phyloP scores from a whole-genome alignment of 31 red algal species.

The Asparagopsis taxiformis region DNA sequence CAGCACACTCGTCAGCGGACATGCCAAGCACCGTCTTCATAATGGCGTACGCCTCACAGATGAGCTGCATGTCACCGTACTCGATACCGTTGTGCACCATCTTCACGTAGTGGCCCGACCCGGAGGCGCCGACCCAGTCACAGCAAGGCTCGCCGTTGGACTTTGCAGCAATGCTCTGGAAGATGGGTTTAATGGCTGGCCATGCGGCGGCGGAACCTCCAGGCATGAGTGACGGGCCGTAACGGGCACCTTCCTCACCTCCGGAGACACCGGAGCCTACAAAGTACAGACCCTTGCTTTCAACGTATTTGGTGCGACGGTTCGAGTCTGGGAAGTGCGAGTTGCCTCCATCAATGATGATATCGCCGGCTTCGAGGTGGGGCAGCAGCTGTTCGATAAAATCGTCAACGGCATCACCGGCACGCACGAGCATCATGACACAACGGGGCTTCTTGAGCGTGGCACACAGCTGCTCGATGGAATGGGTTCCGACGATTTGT shows the following conservation, averaged over 20 bases:
- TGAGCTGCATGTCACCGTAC: conserved; percentile 91
- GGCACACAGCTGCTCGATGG: conserved; percentile 60
- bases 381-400: conserved; percentile 54
- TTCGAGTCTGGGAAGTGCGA: conserved; percentile 65
- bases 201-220: conserved; percentile 66
- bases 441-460: conserved; percentile 69
- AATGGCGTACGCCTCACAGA: conserved; percentile 74
- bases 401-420: conserved; percentile 77
- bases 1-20: conserved; percentile 47
- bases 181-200: conserved; percentile 61
- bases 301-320: conserved; percentile 65
- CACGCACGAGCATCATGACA: conserved; percentile 86
- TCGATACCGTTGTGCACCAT: conserved; percentile 97
- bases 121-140: conserved; percentile 69
- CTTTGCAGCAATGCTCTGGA: conserved; percentile 76
- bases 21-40: conserved; percentile 50
- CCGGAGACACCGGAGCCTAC: conserved; percentile 82
- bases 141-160: conserved; percentile 78
- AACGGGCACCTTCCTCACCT: conserved; percentile 86
- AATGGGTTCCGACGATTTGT: conserved; percentile 46
- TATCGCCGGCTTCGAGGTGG: conserved; percentile 65
- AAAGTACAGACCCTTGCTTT: conserved; percentile 68
- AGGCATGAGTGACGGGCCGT: conserved; percentile 86
- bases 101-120: conserved; percentile 89
- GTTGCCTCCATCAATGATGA: conserved; percentile 93